Percentiles rank a stretch among this genome's conserved stretches.
These are phyloP conservation scores for Luffa acutangula DNA, from an alignment of 306 rosid genomes.

Conservation along the genomic window DNA sequence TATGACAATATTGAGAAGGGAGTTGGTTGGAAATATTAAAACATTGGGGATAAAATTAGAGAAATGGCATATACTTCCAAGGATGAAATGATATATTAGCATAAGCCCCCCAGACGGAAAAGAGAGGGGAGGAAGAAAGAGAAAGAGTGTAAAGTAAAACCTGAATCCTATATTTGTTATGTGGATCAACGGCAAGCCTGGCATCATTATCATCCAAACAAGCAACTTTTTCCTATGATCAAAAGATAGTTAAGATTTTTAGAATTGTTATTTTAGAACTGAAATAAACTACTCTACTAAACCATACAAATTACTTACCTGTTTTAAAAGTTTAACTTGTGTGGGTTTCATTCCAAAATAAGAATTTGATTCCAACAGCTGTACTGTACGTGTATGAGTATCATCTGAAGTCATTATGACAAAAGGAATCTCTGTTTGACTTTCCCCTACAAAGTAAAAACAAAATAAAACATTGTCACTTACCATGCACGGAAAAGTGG, in stretches of 20 bases:
- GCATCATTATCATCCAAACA: conserved; percentile 93
- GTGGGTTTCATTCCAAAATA: conserved; percentile 86
- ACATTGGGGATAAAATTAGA: background rate
- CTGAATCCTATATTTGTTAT: conserved; percentile 79
- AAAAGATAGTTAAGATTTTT: conserved; percentile 5
- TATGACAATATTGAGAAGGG: background rate
- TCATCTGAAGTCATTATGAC: conserved; percentile 98
- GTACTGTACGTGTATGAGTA: conserved; percentile 63
- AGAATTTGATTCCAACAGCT: conserved; percentile 67
- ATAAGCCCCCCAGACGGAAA: background rate
- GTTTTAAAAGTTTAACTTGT: conserved; percentile 92
- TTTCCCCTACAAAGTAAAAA: conserved; percentile 35
- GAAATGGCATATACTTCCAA: background rate
- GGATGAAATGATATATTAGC: background rate
- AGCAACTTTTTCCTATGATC: conserved; percentile 90
- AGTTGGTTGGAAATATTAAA: background rate
- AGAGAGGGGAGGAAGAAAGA: background rate
- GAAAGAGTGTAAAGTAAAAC: conserved; percentile 22
- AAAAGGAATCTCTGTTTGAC: conserved; percentile 44
- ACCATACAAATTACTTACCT: conserved; percentile 34
- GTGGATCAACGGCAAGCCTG: conserved; percentile 77
- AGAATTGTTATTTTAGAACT: background rate
- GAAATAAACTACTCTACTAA: conserved; percentile 1
- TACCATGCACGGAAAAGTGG: background rate
- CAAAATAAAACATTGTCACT: conserved; percentile 15